Conservation (phyloP, 1,284 basidiomycete species). For the Inonotus obliquus region DNA sequence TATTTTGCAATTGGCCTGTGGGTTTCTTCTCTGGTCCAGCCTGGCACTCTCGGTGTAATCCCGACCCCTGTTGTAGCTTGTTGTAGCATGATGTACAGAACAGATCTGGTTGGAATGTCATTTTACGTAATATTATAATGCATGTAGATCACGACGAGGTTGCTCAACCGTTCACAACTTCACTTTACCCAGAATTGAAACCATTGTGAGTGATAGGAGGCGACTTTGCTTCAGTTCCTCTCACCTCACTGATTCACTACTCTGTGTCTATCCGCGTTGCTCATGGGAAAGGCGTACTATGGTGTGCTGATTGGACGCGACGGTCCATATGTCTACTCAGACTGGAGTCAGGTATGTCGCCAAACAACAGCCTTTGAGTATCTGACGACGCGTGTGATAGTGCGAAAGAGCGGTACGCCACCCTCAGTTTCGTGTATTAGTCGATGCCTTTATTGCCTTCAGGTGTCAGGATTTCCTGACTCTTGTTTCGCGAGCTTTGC, state of each 20-base stretch:
- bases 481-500: conserved; percentile 31
- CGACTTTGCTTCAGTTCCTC: neutral
- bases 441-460: neutral
- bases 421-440: too few relatives aligned
- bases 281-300: conserved; percentile 29
- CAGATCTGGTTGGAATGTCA: too few relatives aligned
- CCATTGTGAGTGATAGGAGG: neutral
- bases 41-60: neutral
- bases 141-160: too few relatives aligned
- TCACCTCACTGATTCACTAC: neutral
- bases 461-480: conserved; percentile 30
- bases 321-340: conserved; percentile 30
- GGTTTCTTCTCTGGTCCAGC: neutral
- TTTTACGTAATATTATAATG: too few relatives aligned
- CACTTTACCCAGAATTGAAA: neutral
- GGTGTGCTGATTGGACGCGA: conserved; percentile 32
- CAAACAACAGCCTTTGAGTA: neutral
- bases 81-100: too few relatives aligned
- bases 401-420: conserved; percentile 7
- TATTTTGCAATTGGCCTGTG: neutral
- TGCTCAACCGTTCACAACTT: neutral
- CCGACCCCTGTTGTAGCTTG: neutral
- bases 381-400: neutral
- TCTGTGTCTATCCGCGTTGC: conserved; percentile 12
- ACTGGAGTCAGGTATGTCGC: conserved; percentile 25